Base-by-base conservation (phyloP, 306 rosid genomes). In the Quercus aquifolioides region DNA sequence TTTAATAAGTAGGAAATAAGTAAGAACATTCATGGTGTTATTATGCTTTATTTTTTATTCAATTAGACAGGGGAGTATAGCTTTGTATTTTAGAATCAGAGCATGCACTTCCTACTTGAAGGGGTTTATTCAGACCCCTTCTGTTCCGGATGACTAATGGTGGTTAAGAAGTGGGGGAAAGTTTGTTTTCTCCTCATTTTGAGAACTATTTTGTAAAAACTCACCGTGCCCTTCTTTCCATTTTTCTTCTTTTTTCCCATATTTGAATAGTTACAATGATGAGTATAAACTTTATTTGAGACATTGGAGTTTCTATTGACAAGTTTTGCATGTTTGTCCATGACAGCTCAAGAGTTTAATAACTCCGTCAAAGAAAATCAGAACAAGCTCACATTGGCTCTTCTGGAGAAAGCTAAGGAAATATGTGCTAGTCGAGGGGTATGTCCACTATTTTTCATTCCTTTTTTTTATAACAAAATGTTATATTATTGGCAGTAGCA, bases 391-490 rank as follows among this genome's bases (percentile, higher is more conserved):
- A 79, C 79, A 13, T 55, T 63, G 71, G 87, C 84, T 51, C 60
- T 86, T 11, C 72, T 89, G 79, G 89, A 80, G 64, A 89, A 78
- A 76, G 90, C 92, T 31, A 86, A 82, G 69, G 74, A 76, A 26
- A 86, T 89, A 9, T 86, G 92, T 79, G 81, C 83, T 13, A 81
- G 43, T 73, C 84, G 76, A 51, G 92, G 90, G 89, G 92, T 86
- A 82, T 13, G 72, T 33, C 54, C 10, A 20, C 12, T 7, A 59
- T 20, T 21, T 67, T 33, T 35, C 52, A 8, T 35, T 67, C 7
- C 25, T 18, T 3, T 33, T 19, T 21, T 67, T 20, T 67, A 0
- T 67, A 0, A 67, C 21, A 67, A 49, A 31, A 17, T 28, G 5
- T 33, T 19, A 19, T 33, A 35, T 33, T 35, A 19, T 35, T 33